phyloP scores from a whole-genome alignment of 2,329 filamentous ascomycete genomes.

The Corinectria fuckeliana region DNA sequence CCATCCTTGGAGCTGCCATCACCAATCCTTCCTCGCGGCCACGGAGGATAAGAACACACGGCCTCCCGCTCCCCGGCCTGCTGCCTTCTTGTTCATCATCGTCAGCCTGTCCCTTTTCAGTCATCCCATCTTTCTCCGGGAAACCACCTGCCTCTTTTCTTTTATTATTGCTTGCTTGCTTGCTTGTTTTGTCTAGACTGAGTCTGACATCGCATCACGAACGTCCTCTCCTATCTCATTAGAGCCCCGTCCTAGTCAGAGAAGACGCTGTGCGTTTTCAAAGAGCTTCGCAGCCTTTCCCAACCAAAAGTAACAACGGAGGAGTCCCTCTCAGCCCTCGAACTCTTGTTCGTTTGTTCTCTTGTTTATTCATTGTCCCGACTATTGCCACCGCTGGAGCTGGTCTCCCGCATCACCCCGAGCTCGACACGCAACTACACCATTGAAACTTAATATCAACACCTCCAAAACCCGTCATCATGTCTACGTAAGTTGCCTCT shows the following conservation, averaged over 20 bases:
- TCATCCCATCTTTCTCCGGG: constrained; percentile 24
- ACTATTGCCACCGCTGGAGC: constrained; percentile 27
- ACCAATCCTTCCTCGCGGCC: constrained; percentile 31
- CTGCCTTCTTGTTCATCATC: constrained; percentile 27
- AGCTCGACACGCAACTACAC: constrained; percentile 24
- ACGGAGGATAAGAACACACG: constrained; percentile 38
- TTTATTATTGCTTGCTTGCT: constrained; percentile 6
- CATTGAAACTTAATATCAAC: constrained; percentile 30
- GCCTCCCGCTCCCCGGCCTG: constrained; percentile 37
- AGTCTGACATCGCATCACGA: constrained; percentile 32
- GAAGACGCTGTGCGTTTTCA: neutral
- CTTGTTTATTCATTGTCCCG: constrained; percentile 22
- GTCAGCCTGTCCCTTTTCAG: constrained; percentile 37
- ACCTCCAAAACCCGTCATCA: constrained; percentile 22
- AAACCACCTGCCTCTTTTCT: neutral
- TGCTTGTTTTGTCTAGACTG: constrained; percentile 16
- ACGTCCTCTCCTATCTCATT: neutral
- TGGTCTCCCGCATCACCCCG: constrained; percentile 33
- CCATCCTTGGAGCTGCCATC: constrained; percentile 23
- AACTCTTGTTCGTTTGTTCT: constrained; percentile 3
- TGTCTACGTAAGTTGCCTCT: constrained; percentile 45
- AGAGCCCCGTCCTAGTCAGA: neutral
- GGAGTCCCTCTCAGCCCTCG: neutral
- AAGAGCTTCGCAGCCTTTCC: constrained; percentile 1
- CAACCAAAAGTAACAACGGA: neutral